Conservation (phyloP, 2,329 filamentous ascomycete species). For the Xylaria digitata region DNA sequence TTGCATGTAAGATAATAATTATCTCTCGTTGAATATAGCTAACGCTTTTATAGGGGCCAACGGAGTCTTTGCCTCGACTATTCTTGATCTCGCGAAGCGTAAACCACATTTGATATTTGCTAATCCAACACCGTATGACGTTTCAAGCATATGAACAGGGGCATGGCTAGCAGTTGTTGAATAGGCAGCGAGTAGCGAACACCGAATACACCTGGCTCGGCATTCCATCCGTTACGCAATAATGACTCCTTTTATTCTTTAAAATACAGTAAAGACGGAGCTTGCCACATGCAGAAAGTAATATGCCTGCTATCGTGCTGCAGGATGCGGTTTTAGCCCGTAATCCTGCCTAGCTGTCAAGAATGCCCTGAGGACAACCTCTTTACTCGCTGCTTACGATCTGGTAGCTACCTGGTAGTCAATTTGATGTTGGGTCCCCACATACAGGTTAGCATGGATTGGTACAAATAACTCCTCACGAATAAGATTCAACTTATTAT, state of each 20-base stretch:
- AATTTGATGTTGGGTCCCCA: slow-evolving; percentile 15
- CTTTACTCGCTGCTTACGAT: background rate
- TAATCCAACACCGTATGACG: slow-evolving; percentile 68
- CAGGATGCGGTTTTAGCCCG: background rate
- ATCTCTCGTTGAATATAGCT: slow-evolving; percentile 29
- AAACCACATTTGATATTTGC: slow-evolving; percentile 91
- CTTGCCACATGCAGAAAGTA: background rate
- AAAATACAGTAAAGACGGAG: background rate
- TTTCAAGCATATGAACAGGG: slow-evolving; percentile 41
- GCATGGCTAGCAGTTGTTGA: background rate
- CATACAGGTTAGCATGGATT: slow-evolving; percentile 1
- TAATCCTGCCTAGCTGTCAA: background rate
- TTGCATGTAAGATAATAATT: slow-evolving; percentile 70
- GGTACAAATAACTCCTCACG: background rate
- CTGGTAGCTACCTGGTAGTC: background rate
- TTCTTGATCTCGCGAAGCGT: slow-evolving; percentile 86
- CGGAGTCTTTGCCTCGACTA: slow-evolving; percentile 91
- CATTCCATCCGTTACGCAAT: slow-evolving; percentile 3
- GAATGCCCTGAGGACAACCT: background rate
- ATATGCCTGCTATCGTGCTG: background rate
- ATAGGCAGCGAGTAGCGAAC: no score
- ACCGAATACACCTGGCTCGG: background rate
- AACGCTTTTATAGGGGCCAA: slow-evolving; percentile 75
- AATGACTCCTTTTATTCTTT: background rate
- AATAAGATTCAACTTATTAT: background rate